Base-by-base conservation (phyloP, 257 asterid species). In the Forsythia viridissima region DNA sequence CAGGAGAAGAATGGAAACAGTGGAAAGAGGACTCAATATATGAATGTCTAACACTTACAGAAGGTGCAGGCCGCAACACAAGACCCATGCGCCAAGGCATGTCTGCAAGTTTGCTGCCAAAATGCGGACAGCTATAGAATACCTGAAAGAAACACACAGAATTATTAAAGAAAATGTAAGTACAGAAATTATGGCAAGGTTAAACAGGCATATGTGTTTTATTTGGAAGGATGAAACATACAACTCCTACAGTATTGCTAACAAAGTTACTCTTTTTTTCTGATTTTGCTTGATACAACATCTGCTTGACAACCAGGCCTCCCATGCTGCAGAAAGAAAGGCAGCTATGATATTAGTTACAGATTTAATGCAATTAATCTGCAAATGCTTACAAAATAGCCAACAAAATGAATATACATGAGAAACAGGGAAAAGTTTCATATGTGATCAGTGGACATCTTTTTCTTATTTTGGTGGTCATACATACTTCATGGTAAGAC, bases 31-130 rank as follows among this genome's bases (percentile, higher is more conserved):
- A 38, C 34, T 59, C 20, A 72, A 71, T 24, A 48, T 65, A 73
- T 12, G 44, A 39, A 71, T 76, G 79, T 73, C 51, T 70, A 70
- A 79, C 44, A 92, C 97, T 91, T 57, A 96, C 99, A 41, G 92
- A 85, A 66, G 99, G 99, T 71, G 99, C 98, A 87, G 99, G 99
- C 77, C 98, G 99, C 82, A 96, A 88, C 70, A 93, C 99, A 84
- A 92, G 88, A 81, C 98, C 99, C 97, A 96, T 93, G 65, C 93
- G 91, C 97, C 99, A 96, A 74, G 99, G 98, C 97, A 92, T 88
- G 88, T 96, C 98, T 3, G 98, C 99, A 65, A 96, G 98, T 91
- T 92, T 96, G 91, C 99, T 96, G 77, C 99, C 99, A 82, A 93
- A 91, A 84, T 96, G 99, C 2, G 99, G 99, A 82, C 99, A 96